A percentile compares a stretch with the other conserved stretches of the same genome.
Evolutionary conservation across 805 yeast genomes (phyloP).

Genomic region (Saccharomycopsis sp.): DNA sequence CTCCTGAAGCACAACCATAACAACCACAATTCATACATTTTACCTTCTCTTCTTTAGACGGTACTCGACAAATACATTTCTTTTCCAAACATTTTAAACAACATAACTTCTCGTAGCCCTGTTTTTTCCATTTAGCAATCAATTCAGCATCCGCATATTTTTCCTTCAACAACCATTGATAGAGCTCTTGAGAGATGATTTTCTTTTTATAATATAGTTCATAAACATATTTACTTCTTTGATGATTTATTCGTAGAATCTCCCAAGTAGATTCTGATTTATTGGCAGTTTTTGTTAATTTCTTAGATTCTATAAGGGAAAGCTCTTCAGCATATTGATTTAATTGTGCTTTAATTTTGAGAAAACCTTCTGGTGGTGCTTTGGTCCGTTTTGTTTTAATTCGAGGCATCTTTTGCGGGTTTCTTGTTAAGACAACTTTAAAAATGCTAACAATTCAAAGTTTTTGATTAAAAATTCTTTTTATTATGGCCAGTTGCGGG

Average conservation of each 20-base stretch:
- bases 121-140: slow-evolving; percentile 77
- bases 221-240: slow-evolving; percentile 65
- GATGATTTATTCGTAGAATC: slow-evolving; percentile 59
- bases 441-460: no score
- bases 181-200: slow-evolving; percentile 54
- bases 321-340: no score
- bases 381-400: no score
- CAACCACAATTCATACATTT: slow-evolving; percentile 18
- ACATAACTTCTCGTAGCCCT: slow-evolving; percentile 80
- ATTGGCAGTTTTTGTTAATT: slow-evolving; percentile 32
- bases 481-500: no score
- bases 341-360: no score
- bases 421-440: no score
- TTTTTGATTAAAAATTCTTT: no score
- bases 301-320: slow-evolving; percentile 31
- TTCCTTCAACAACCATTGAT: slow-evolving; percentile 62
- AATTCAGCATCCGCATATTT: slow-evolving; percentile 56
- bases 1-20: slow-evolving; percentile 15
- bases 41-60: slow-evolving; percentile 27
- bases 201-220: slow-evolving; percentile 63
- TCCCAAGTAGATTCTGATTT: slow-evolving; percentile 59
- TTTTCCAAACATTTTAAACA: slow-evolving; percentile 71
- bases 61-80: slow-evolving; percentile 82
- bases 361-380: no score
- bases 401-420: no score